Conservation (phyloP, 257 asterid species). For the Penstemon eatonii region DNA sequence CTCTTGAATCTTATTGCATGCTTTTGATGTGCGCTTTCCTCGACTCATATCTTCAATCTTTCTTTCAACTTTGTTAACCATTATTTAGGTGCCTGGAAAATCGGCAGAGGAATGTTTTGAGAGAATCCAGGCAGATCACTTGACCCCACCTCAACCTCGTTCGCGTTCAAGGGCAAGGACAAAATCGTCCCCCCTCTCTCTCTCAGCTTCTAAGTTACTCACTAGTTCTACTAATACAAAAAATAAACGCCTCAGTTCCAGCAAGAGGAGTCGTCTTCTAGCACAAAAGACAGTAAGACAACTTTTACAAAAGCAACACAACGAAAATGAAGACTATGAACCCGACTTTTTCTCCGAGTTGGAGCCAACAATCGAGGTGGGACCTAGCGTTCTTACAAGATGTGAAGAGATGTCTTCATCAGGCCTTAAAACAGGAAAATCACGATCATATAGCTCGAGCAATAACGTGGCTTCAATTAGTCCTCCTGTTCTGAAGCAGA, state of each 20-base stretch:
- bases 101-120: slow-evolving; percentile 82
- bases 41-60: not conserved
- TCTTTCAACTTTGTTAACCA: slow-evolving; percentile 19
- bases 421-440: slow-evolving; percentile 42
- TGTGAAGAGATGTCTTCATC: slow-evolving; percentile 46
- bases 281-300: slow-evolving; percentile 64
- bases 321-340: slow-evolving; percentile 42
- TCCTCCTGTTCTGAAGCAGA: slow-evolving; percentile 79
- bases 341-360: slow-evolving; percentile 64
- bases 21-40: slow-evolving; percentile 1
- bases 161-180: slow-evolving; percentile 53
- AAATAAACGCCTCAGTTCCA: slow-evolving; percentile 37
- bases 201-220: slow-evolving; percentile 64
- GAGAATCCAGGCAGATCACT: slow-evolving; percentile 61
- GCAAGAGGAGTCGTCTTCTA: slow-evolving; percentile 40
- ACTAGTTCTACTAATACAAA: slow-evolving; percentile 37
- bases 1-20: not conserved
- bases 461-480: slow-evolving; percentile 45
- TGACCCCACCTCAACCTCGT: slow-evolving; percentile 73
- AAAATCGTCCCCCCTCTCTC: slow-evolving; percentile 43
- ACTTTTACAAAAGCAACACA: slow-evolving; percentile 59
- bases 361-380: slow-evolving; percentile 48
- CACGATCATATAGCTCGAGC: slow-evolving; percentile 33
- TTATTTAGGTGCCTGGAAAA: slow-evolving; percentile 84
- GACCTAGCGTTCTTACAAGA: slow-evolving; percentile 35